phyloP scores from a whole-genome alignment of 202 grass and related monocot genomes.

The Digitaria exilis region DNA sequence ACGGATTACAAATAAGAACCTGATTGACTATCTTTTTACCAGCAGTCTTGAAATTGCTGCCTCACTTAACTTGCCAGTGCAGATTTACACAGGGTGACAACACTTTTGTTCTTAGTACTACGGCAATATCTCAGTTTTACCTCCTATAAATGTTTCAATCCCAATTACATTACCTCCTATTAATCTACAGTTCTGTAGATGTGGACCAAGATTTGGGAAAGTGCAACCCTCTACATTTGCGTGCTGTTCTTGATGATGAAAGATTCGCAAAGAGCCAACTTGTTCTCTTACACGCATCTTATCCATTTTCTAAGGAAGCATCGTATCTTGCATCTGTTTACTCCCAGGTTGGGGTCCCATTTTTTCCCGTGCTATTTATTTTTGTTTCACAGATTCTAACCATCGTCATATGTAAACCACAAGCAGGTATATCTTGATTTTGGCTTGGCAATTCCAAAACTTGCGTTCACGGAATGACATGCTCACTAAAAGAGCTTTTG shows the following conservation, averaged over 20 bases:
- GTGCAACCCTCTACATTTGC: conserved; percentile 86
- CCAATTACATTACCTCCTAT: conserved; percentile 24
- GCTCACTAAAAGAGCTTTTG: conserved; percentile 86
- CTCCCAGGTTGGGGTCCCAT: conserved; percentile 64
- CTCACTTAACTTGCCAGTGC: conserved; percentile 65
- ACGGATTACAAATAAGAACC: conserved; percentile 81
- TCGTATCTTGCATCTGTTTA: conserved; percentile 98
- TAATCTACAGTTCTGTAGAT: conserved; percentile 86
- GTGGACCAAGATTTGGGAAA: conserved; percentile 88
- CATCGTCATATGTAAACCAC: neutral
- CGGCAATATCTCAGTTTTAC: too few species aligned
- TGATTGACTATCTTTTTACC: conserved; percentile 93
- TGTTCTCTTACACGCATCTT: conserved; percentile 97
- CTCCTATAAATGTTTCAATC: conserved; percentile 16
- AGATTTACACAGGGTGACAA: conserved; percentile 91
- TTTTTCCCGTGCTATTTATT: conserved; percentile 22
- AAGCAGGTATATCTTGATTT: conserved; percentile 98
- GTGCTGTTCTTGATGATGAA: conserved; percentile 76
- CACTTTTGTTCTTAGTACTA: conserved; percentile 5
- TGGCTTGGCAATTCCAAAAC: conserved; percentile 90
- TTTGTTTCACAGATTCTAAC: conserved; percentile 31
- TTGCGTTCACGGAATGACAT: conserved; percentile 95
- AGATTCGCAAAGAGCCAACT: conserved; percentile 78
- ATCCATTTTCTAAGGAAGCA: conserved; percentile 99
- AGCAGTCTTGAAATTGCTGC: conserved; percentile 71